Evolutionary conservation across 2,329 filamentous ascomycete genomes (phyloP).

Genomic region (Byssochlamys sp.): DNA sequence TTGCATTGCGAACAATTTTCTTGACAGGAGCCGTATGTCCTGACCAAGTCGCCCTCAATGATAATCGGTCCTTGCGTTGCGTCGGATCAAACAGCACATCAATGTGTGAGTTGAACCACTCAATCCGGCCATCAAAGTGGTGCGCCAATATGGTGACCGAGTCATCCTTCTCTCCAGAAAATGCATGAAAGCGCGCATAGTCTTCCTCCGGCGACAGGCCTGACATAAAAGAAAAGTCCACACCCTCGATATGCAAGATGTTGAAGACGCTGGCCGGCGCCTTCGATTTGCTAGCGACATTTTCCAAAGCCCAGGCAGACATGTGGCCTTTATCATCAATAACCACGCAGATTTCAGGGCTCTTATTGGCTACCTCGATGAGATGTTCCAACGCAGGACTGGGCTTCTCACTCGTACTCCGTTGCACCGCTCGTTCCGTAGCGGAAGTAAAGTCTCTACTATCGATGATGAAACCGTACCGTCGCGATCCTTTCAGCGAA

Average conservation of each 20-base stretch:
- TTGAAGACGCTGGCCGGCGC: conserved; percentile 68
- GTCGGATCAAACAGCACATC: conserved; percentile 71
- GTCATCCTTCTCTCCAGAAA: conserved; percentile 56
- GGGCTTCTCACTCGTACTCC: conserved; percentile 49
- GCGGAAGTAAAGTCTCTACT: conserved; percentile 68
- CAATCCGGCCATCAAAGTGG: conserved; percentile 73
- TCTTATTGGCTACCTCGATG: conserved; percentile 73
- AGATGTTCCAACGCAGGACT: conserved; percentile 72
- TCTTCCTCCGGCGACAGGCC: conserved; percentile 29
- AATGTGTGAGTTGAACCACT: conserved; percentile 68
- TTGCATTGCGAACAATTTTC: conserved; percentile 78
- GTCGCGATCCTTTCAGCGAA: conserved; percentile 32
- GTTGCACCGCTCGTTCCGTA: conserved; percentile 65
- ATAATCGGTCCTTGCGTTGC: conserved; percentile 50
- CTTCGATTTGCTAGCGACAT: conserved; percentile 61
- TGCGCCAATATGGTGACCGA: conserved; percentile 68
- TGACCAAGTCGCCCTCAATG: conserved; percentile 61
- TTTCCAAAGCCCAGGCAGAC: conserved; percentile 87
- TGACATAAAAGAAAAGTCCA: conserved; percentile 35
- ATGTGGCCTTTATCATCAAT: conserved; percentile 76
- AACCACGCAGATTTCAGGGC: conserved; percentile 77
- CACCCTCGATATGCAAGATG: conserved; percentile 64
- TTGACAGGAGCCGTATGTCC: conserved; percentile 72
- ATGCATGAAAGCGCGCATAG: conserved; percentile 63
- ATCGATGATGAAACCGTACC: conserved; percentile 74